Conservation (phyloP, 805 yeast species). For the Ogataea naganishii region DNA sequence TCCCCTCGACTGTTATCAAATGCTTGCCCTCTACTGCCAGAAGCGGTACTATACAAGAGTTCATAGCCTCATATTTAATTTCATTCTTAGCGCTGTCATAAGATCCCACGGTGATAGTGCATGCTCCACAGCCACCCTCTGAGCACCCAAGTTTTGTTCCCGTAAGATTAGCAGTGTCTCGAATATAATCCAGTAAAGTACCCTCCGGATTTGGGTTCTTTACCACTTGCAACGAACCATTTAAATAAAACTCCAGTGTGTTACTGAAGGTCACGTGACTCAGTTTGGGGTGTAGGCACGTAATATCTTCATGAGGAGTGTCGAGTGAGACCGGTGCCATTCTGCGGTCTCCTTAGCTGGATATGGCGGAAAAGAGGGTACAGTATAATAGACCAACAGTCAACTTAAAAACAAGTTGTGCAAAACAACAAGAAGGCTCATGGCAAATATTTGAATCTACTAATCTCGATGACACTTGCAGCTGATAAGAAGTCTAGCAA, state of each 20-base stretch:
- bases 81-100: constrained; percentile 18
- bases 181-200: constrained; percentile 33
- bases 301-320: constrained; percentile 10
- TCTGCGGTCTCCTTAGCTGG: too few relatives aligned
- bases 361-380: too few relatives aligned
- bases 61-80: constrained; percentile 29
- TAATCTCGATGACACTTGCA: too few relatives aligned
- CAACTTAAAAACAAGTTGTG: too few relatives aligned
- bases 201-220: constrained; percentile 34
- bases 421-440: too few relatives aligned
- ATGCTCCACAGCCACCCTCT: constrained; percentile 45
- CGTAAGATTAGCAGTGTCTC: constrained; percentile 26
- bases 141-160: constrained; percentile 43
- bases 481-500: too few relatives aligned
- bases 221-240: constrained; percentile 28
- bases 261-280: constrained; percentile 18
- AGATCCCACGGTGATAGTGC: constrained; percentile 33
- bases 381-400: too few relatives aligned
- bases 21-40: constrained; percentile 37
- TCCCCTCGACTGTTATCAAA: constrained; percentile 39
- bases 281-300: constrained; percentile 14
- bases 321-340: constrained; percentile 19
- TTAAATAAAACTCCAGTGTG: constrained; percentile 26
- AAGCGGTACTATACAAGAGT: constrained; percentile 39
- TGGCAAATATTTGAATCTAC: too few relatives aligned